Base-by-base conservation (phyloP, 2,329 filamentous ascomycete genomes). In the Cytospora piceae region DNA sequence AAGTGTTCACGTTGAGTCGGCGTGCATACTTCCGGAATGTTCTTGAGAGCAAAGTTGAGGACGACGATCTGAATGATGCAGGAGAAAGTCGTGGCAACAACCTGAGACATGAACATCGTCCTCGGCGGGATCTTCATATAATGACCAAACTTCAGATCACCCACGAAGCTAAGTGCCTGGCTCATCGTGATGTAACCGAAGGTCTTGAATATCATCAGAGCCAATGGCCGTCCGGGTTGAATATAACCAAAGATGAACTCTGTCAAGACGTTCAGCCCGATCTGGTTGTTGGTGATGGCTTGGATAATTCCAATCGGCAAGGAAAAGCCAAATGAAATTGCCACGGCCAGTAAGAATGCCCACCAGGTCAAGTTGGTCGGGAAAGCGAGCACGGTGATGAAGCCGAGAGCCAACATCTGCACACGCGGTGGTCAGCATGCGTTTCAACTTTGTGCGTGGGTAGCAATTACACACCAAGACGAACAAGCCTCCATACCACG, bases 171-270 rank as follows among this genome's bases (percentile, higher is more conserved):
- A 46, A 90, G 80, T 0, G 87, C 85, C 75, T 90, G 87, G 1
- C 83, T 85, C 85, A 87, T 87, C 61, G 85, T 87, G 67, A 87
- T 85, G 72, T 83, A 87, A 34, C 85, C 85, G 70, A 85, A 88
- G 0, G 85, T 87, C 74, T 88, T 87, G 76, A 88, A 88, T 20
- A 92, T 82, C 90, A 93, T 93, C 68, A 92, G 84, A 0, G 88
- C 90, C 63, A 93, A 78, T 0, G 90, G 90, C 7, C 85, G 79
- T 2, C 90, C 90, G 0, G 90, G 90, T 68, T 91, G 88, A 71
- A 93, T 90, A 72, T 93, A 93, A 1, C 90, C 90, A 66, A 87
- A 87, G 4, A 93, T 79, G 69, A 92, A 91, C 77, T 92, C 90
- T 0, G 89, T 91, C 68, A 93, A 78, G 31, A 93, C 89, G 68